Evolutionary conservation across 1,139 yeast species (phyloP).

Genomic region (Protomyces lactucae-debilis): DNA sequence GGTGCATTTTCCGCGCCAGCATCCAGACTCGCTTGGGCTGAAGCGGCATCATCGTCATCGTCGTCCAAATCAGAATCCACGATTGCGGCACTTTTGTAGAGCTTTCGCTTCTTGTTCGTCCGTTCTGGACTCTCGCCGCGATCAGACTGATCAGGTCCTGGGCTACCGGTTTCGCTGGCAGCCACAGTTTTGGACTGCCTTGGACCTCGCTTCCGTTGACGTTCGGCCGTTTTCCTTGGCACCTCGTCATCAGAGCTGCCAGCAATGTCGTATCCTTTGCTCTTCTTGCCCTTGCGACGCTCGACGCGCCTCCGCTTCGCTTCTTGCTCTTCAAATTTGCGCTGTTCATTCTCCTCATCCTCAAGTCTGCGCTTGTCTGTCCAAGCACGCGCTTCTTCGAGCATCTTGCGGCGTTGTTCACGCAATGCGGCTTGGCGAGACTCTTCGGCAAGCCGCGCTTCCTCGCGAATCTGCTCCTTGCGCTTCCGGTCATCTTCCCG

Average conservation of each 20-base stretch:
- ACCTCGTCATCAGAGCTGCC: neutral
- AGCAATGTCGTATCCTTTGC: neutral
- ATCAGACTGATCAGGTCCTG: neutral
- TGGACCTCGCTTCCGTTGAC: neutral
- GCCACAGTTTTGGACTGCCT: neutral
- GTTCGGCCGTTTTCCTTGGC: neutral
- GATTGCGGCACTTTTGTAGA: neutral
- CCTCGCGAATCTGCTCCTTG: neutral
- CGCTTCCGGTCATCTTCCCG: conserved; percentile 24
- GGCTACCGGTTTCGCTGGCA: neutral
- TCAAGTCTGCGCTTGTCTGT: conserved; percentile 19
- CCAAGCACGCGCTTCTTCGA: conserved; percentile 22
- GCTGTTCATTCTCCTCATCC: conserved; percentile 23
- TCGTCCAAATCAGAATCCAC: neutral
- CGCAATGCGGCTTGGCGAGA: conserved; percentile 12
- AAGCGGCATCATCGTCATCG: neutral
- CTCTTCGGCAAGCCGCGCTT: conserved; percentile 9
- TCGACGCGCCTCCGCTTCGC: neutral
- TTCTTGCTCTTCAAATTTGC: conserved; percentile 21
- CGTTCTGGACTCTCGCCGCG: neutral
- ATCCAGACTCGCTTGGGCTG: neutral
- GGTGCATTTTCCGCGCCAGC: neutral
- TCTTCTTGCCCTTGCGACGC: conserved; percentile 1
- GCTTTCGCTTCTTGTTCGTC: neutral
- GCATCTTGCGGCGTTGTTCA: conserved; percentile 23